These are phyloP conservation scores for Croton laevigatus DNA, from an alignment of 441 rosid genomes.

Conservation along the genomic window DNA sequence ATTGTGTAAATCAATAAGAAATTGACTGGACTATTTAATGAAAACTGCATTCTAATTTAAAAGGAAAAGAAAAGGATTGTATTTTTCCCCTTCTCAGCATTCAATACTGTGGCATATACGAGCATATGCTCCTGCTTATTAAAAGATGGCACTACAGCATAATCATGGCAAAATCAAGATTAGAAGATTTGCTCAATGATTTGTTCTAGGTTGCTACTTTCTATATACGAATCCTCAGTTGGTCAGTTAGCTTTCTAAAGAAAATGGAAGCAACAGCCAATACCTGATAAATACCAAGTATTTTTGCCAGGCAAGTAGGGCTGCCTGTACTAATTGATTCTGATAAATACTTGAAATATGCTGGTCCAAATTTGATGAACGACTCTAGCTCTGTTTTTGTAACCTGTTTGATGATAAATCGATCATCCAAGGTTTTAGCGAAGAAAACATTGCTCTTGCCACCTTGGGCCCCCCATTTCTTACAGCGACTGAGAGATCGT, in stretches of 20 bases:
- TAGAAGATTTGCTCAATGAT: not conserved
- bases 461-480: conserved; percentile 98
- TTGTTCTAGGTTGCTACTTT: not conserved
- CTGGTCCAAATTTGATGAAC: conserved; percentile 80
- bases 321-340: conserved; percentile 72
- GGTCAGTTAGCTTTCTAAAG: conserved; percentile 9
- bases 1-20: conserved; percentile 2
- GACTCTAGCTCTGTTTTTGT: conserved; percentile 96
- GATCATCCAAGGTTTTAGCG: conserved; percentile 93
- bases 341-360: conserved; percentile 72
- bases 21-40: not conserved
- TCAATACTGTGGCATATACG: not conserved
- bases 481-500: conserved; percentile 93
- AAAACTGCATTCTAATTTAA: not conserved
- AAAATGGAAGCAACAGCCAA: conserved; percentile 16
- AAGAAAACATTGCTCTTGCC: conserved; percentile 98
- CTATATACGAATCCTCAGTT: not conserved
- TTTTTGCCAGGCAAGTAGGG: conserved; percentile 95
- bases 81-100: not conserved
- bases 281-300: conserved; percentile 98
- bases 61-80: too few species aligned
- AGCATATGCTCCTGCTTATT: not conserved
- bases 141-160: not conserved
- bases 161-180: not conserved
- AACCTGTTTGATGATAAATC: conserved; percentile 92